phyloP scores from a whole-genome alignment of 805 yeast species.

The Suhomyces faveliae region DNA sequence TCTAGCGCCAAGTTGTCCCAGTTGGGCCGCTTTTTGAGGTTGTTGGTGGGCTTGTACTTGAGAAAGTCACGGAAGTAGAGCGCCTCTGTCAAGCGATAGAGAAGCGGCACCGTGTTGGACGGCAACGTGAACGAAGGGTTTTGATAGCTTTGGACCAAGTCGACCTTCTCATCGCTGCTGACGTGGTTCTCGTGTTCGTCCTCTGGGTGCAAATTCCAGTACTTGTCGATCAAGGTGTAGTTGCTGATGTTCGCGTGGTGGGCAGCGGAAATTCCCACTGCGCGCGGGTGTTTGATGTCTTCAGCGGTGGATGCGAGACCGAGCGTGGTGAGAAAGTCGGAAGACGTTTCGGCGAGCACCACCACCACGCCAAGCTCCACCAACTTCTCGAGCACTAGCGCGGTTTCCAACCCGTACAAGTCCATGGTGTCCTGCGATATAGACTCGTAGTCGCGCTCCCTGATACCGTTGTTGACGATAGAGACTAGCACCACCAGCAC shows the following conservation, averaged over 20 bases:
- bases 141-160: conserved; percentile 36
- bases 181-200: conserved; percentile 20
- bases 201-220: conserved; percentile 49
- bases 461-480: conserved; percentile 65
- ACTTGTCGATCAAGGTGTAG: conserved; percentile 38
- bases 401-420: conserved; percentile 60
- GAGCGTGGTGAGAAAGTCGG: conserved; percentile 2
- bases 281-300: conserved; percentile 16
- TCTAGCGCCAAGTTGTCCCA: conserved; percentile 45
- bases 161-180: conserved; percentile 4
- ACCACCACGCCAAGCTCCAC: conserved; percentile 48
- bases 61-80: conserved; percentile 58
- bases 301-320: conserved; percentile 7
- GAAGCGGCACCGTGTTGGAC: conserved; percentile 73
- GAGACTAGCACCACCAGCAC: conserved; percentile 58
- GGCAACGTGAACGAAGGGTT: conserved; percentile 67
- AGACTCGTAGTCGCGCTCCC: conserved; percentile 56
- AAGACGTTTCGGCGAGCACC: conserved; percentile 15
- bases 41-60: conserved; percentile 38
- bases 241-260: conserved; percentile 27
- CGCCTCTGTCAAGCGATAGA: conserved; percentile 65
- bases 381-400: conserved; percentile 48
- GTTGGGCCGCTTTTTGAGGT: conserved; percentile 36
- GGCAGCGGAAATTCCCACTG: conserved; percentile 33
- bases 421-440: conserved; percentile 57